A percentile compares a stretch with the other conserved stretches of the same genome.
phyloP scores from a whole-genome alignment of 1,139 yeast species.

The Casaregolazyma lundiana region DNA sequence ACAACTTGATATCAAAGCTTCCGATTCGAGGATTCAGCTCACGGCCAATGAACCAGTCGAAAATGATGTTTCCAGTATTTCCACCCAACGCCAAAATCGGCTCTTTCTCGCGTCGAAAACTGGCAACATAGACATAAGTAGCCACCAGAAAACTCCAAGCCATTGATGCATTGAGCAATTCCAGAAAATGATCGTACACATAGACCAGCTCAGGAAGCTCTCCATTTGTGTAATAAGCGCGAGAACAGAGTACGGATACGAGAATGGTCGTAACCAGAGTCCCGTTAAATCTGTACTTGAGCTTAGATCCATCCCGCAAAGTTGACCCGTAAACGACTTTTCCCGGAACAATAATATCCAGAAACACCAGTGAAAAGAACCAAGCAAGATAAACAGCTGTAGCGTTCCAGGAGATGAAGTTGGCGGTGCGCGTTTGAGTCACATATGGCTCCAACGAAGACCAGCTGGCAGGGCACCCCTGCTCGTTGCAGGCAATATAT shows the following conservation, averaged over 20 bases:
- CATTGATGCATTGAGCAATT: constrained; percentile 59
- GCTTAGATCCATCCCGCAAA: constrained; percentile 68
- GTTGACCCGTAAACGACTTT: constrained; percentile 56
- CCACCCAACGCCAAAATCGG: constrained; percentile 82
- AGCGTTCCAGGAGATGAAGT: constrained; percentile 35
- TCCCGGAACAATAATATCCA: constrained; percentile 77
- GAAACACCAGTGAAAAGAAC: constrained; percentile 59
- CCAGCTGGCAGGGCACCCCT: constrained; percentile 33
- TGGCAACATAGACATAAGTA: constrained; percentile 56
- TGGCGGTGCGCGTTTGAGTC: constrained; percentile 27
- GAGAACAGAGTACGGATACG: constrained; percentile 42
- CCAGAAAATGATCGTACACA: constrained; percentile 62
- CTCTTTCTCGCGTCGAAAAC: constrained; percentile 59
- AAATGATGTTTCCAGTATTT: constrained; percentile 67
- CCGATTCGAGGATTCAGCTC: constrained; percentile 92
- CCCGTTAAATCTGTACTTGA: constrained; percentile 82
- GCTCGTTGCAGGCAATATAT: constrained; percentile 42
- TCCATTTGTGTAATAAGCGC: constrained; percentile 49
- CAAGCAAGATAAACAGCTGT: constrained; percentile 70
- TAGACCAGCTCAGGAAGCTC: constrained; percentile 75
- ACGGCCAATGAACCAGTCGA: constrained; percentile 97
- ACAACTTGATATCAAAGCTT: constrained; percentile 78
- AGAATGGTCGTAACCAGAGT: constrained; percentile 49
- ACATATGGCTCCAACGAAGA: constrained; percentile 26
- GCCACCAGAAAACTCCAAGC: constrained; percentile 63